Percentiles rank a stretch among this genome's conserved stretches.
Conservation (phyloP, 2,329 filamentous ascomycete genomes). For the Fusarium metavorans region DNA sequence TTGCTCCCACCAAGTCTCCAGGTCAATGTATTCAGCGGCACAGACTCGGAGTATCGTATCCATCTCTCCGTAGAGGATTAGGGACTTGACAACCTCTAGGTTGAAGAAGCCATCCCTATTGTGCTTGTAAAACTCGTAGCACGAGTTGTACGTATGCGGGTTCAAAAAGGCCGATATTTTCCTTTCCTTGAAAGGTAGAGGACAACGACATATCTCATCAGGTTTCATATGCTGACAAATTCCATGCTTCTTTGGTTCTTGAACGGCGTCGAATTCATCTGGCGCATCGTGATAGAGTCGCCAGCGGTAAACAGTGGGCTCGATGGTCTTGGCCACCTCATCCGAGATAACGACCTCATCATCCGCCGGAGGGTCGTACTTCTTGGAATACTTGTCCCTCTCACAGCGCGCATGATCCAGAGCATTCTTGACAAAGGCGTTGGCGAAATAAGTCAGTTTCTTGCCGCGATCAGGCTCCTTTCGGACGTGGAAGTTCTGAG, state of each 20-base stretch:
- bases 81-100: slow-evolving; percentile 4
- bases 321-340: not conserved
- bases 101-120: slow-evolving; percentile 7
- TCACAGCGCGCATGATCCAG: not conserved
- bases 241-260: not conserved
- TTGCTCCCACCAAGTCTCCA: not conserved
- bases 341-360: slow-evolving; percentile 12
- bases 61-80: slow-evolving; percentile 14
- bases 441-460: not conserved
- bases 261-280: not conserved
- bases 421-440: not conserved
- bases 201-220: not conserved
- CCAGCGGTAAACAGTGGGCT: not conserved
- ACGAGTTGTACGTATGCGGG: not conserved
- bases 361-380: not conserved
- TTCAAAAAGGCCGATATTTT: slow-evolving; percentile 10
- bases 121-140: not conserved
- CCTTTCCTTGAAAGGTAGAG: slow-evolving; percentile 3
- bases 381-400: not conserved
- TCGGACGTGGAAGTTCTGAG: slow-evolving; percentile 17
- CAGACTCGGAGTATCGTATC: not conserved
- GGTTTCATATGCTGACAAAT: not conserved
- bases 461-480: not conserved
- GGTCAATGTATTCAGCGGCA: not conserved
- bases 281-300: not conserved